Evolutionary conservation across 192 early-diverging fungal species (phyloP), one percentile per base, ranked within the genome.

Genomic region (Gaertneriomyces semiglobifer): DNA sequence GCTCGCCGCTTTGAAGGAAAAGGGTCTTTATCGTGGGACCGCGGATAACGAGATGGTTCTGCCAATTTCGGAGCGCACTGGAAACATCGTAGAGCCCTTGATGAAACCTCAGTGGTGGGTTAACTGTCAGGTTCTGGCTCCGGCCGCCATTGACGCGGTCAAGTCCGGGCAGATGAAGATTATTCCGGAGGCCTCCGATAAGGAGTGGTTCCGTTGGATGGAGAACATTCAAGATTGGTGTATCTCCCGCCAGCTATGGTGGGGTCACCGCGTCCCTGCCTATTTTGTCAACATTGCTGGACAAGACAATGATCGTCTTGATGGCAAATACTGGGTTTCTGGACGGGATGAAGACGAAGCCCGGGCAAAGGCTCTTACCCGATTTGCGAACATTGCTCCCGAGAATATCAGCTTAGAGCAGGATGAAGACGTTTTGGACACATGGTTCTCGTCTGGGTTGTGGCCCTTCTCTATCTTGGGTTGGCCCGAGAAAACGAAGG

Each of bases 81-180:
- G 87, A 44, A 96, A 99, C 77, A 80, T 99, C 58, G 96, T 98
- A 44, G 97, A 99, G 77, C 95, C 95, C 7, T 74, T 96, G 59
- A 88, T 99, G 87, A 99, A 96, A 83, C 97, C 97, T 44, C 97
- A 99, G 76, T 99, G 97, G 97, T 99, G 94, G 92, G 90, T 98
- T 40, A 86, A 85, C 80, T 94, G 91, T 82, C 82, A 91, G 71
- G 84, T 77, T 42, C 93, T 99, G 85, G 94, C 95, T 10, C 72
- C 74, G 10, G 85, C 88, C 2, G 95, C 97, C 12, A 81, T 90
- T 62, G 65, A 85, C 9, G 80, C 62, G 33, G 95, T 94, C 43
- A 79, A 77, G 47, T 81, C 87, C 47, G 93, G 92, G 16, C 82
- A 89, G 50, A 76, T 99, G 43, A 81, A 86, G 70, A 99, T 99